A percentile compares a stretch with the other conserved stretches of the same genome.
phyloP scores from a whole-genome alignment of 2,329 filamentous ascomycete genomes.

The Sphaerulina musiva region DNA sequence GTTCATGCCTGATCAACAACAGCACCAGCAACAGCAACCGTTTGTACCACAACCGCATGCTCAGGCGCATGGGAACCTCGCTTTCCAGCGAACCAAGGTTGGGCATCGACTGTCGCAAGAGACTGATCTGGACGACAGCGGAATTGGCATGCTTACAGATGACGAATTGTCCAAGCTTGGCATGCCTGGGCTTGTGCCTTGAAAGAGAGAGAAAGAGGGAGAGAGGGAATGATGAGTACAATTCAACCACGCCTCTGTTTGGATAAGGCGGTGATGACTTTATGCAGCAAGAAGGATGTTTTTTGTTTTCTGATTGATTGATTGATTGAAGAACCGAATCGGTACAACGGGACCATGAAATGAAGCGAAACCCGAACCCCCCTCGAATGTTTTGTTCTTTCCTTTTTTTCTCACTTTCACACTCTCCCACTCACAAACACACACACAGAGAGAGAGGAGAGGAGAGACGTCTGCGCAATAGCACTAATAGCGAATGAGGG shows the following conservation, averaged over 20 bases:
- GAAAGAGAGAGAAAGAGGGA: background rate
- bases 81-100: conserved; percentile 11
- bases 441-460: no score
- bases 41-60: conserved; percentile 19
- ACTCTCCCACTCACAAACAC: no score
- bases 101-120: conserved; percentile 21
- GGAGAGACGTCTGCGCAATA: no score
- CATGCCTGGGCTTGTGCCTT: conserved; percentile 12
- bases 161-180: conserved; percentile 28
- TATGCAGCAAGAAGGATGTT: conserved; percentile 7
- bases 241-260: background rate
- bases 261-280: conserved; percentile 1
- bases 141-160: conserved; percentile 36
- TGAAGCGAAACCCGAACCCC: background rate
- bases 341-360: conserved; percentile 7
- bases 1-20: conserved; percentile 19
- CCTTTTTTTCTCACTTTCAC: no score
- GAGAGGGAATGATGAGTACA: background rate
- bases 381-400: no score
- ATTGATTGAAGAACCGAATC: background rate
- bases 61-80: conserved; percentile 11
- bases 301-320: no score
- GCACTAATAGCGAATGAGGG: no score
- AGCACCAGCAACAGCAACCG: conserved; percentile 17
- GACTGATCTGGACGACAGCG: conserved; percentile 35